Evolutionary conservation across 352 stramenopile genomes (phyloP), one percentile per base, ranked within the genome.

Genomic region (Peronospora farinosa): DNA sequence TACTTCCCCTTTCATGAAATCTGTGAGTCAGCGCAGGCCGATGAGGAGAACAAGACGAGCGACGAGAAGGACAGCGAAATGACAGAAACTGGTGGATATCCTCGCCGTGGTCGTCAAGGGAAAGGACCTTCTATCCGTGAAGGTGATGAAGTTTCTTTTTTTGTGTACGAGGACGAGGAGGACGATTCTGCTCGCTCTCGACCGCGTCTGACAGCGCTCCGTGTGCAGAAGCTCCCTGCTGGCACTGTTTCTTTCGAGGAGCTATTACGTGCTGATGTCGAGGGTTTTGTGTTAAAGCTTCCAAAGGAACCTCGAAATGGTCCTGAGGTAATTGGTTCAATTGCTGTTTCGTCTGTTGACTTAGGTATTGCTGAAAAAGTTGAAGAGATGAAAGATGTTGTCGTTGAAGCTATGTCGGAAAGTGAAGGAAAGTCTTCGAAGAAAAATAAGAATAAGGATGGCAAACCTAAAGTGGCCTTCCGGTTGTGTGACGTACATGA

Each of bases 111-210:
- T 13, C 39, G 40, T 7, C 51, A 41, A 44, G 45, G 8, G 31
- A 72, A 70, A 27, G 39, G 25, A 12, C 52, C 47, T 27, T 38
- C 51, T 36, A 40, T 90, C 8, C 72, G 70, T 6, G 74, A 88
- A 23, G 74, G 78, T 12, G 78, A 88, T 49, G 72, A 87, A 44
- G 78, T 91, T 0, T 88, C 80, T 38, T 91, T 91, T 58, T 88
- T 74, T 33, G 73, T 91, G 16, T 78, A 84, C 30, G 75, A 86
- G 48, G 80, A 88, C 28, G 64, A 74, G 15, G 76, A 84, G 17
- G 67, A 74, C 16, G 63, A 78, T 0, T 69, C 63, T 0, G 35
- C 51, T 19, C 60, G 60, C 25, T 69, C 66, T 0, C 52, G 56
- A 7, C 57, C 57, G 11, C 74, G 69, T 7, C 47, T 89, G 27